These are phyloP conservation scores for Nannochloropsis salina DNA, from an alignment of 108 stramenopile species.

Conservation along the genomic window DNA sequence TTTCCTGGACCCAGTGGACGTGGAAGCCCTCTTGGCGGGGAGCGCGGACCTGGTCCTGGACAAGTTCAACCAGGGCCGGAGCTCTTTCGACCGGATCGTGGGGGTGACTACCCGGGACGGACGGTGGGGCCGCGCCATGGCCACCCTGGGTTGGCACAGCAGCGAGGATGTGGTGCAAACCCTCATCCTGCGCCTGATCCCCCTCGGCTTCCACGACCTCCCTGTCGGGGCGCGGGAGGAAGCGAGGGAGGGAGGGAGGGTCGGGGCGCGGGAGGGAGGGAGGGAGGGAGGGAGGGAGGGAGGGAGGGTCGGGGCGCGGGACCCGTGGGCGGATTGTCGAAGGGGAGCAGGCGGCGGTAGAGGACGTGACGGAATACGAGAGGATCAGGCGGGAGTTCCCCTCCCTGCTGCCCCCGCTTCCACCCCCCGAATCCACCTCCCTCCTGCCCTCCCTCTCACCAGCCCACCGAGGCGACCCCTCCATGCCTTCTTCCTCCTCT, in stretches of 20 bases:
- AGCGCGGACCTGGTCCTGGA: neutral
- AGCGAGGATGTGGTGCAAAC: neutral
- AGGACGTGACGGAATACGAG: neutral
- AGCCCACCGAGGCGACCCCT: too few relatives aligned
- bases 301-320: neutral
- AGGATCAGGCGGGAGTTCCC: neutral
- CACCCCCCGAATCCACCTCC: too few relatives aligned
- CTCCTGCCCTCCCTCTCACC: too few relatives aligned
- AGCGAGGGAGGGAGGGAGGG: neutral
- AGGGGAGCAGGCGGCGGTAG: neutral
- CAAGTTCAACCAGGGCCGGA: neutral
- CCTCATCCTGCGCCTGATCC: neutral
- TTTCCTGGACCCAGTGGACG: neutral
- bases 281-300: neutral
- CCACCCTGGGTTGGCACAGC: neutral
- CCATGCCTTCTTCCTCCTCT: too few relatives aligned
- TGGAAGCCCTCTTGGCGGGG: neutral
- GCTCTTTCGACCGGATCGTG: neutral
- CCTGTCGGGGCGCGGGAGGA: neutral
- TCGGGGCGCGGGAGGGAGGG: neutral
- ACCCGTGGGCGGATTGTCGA: neutral
- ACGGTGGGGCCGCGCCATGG: neutral
- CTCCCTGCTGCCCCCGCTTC: too few relatives aligned
- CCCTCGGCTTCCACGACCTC: neutral
- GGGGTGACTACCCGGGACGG: neutral